A percentile compares a stretch with the other conserved stretches of the same genome.
Conservation (phyloP, 1,139 yeast species). For the Suhomyces terraborum region DNA sequence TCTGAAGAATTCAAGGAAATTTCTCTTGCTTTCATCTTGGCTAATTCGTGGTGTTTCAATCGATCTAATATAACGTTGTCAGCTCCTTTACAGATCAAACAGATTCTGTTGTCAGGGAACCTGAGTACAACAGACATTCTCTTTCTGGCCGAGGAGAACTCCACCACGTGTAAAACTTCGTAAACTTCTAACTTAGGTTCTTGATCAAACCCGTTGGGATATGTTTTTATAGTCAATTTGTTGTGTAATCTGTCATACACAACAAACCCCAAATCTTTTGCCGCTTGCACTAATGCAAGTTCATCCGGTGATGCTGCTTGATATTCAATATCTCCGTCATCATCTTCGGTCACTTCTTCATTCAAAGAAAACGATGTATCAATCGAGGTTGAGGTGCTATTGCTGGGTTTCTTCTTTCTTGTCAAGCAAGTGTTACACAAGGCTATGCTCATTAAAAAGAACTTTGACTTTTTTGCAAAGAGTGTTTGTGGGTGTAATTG, state of each 20-base stretch:
- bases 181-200: constrained; percentile 68
- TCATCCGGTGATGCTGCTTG: constrained; percentile 98
- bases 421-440: constrained; percentile 91
- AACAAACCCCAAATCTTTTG: constrained; percentile 88
- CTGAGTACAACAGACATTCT: constrained; percentile 88
- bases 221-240: constrained; percentile 66
- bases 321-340: constrained; percentile 61
- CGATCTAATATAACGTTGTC: constrained; percentile 88
- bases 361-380: constrained; percentile 11
- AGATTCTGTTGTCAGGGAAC: constrained; percentile 78
- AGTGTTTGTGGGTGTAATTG: constrained; percentile 70
- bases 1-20: constrained; percentile 59
- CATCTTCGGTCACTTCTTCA: constrained; percentile 22
- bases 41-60: constrained; percentile 58
- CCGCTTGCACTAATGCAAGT: constrained; percentile 88
- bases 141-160: constrained; percentile 84
- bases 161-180: constrained; percentile 75
- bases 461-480: constrained; percentile 72
- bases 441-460: constrained; percentile 80
- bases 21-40: constrained; percentile 62
- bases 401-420: constrained; percentile 21
- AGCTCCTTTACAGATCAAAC: constrained; percentile 91
- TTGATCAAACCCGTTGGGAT: constrained; percentile 75
- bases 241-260: constrained; percentile 68
- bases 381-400: constrained; percentile 3